phyloP scores from a whole-genome alignment of 73 alveolate genomes.

The Paramecium pentaurelia region DNA sequence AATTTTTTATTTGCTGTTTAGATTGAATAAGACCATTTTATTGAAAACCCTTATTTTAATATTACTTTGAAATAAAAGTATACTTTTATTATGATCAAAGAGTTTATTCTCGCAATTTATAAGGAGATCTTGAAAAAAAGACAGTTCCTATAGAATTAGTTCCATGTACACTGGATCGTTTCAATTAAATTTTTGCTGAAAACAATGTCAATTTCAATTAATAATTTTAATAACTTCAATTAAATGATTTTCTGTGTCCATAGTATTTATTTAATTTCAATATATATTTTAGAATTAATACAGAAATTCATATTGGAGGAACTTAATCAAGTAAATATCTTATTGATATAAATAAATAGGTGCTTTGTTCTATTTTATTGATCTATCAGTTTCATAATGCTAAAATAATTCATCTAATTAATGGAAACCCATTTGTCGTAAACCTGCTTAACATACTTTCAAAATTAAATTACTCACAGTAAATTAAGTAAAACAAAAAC shows the following conservation, averaged over 20 bases:
- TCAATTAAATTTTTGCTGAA: neutral
- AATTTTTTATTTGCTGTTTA: neutral
- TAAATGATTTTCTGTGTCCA: neutral
- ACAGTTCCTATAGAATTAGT: neutral
- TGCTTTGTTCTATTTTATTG: neutral
- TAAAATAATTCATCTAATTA: neutral
- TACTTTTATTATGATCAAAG: neutral
- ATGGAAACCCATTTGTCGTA: neutral
- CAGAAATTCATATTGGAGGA: neutral
- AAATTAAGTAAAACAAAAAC: neutral
- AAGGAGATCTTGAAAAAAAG: neutral
- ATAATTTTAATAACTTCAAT: neutral
- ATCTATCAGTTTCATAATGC: neutral
- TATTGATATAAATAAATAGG: neutral
- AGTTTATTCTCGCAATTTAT: neutral
- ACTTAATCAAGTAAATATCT: neutral
- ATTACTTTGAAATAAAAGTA: neutral
- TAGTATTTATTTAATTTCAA: neutral
- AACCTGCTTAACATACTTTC: neutral
- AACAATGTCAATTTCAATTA: neutral
- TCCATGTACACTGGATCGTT: constrained; percentile 9
- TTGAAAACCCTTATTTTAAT: neutral
- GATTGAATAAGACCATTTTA: neutral
- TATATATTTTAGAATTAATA: neutral
- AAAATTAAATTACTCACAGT: neutral